Base-by-base conservation (phyloP, 1,284 basidiomycete genomes). In the Marasmius fiardii region DNA sequence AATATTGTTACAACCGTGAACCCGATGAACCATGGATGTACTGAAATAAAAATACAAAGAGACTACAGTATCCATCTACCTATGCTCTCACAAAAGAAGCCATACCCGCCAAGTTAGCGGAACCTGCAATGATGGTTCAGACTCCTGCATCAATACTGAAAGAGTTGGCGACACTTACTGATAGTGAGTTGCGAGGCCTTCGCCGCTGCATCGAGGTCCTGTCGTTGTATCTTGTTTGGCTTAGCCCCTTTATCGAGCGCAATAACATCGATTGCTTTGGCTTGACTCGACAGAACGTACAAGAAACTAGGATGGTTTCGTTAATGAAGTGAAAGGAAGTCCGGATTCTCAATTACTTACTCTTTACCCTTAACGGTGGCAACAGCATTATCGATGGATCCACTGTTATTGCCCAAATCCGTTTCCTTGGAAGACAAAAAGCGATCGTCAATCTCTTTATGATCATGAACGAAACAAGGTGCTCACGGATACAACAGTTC, bases 361-460 rank as follows among this genome's bases (percentile, higher is more conserved):
- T 53, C 52, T 41, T 53, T 53, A n/a, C 43, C 52, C 14, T 41
- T 41, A 21, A 53, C 31, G 18, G 52, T 53, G 21, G 52, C 52
- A 20, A 53, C 43, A 16, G 31, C 52, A 28, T 33, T 44, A 21
- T 53, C 52, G 31, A 43, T 43, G 11, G 37, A 14, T 33, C 28
- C 37, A 28, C 41, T 53, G 24, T 44, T 31, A 20, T 26, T 28
- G 33, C 31, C 43, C 16, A 53, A 23, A n/a, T 53, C 43, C 23
- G 28, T 34, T 44, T 53, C 39, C 26, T 44, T n/a, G 24, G 33
- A 24, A 11, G 44, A 16, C 5, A 23, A 45, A 24, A 45, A 11
- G 24, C n/a, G 1, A 45, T 24, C 16, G 43, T 39, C 6, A 20
- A 16, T 18, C 4, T 16, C 39, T 7, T n/a, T 41, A 7, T 16